Evolutionary conservation across 345 rosid species (phyloP).

Genomic region (Murraya paniculata): DNA sequence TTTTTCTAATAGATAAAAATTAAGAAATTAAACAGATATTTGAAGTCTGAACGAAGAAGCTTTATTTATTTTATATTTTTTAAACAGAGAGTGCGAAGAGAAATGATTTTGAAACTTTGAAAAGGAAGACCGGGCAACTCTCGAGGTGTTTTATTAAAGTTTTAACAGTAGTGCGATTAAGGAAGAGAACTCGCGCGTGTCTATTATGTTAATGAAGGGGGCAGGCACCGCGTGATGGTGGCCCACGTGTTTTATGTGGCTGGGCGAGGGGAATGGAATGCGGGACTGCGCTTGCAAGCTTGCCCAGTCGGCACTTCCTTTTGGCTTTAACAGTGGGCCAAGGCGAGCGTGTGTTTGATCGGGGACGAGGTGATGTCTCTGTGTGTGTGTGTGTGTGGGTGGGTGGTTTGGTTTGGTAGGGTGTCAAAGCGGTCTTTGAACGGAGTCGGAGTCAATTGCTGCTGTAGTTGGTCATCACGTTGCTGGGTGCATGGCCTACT

Average conservation of each 20-base stretch:
- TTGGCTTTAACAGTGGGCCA: too few species aligned
- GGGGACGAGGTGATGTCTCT: too few species aligned
- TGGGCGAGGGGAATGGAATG: background rate
- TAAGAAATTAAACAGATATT: background rate
- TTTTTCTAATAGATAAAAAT: background rate
- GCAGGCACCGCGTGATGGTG: background rate
- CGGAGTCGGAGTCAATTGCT: background rate
- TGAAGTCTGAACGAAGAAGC: background rate
- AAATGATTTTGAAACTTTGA: slow-evolving; percentile 14
- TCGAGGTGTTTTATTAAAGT: background rate
- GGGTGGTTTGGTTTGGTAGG: background rate
- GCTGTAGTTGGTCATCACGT: slow-evolving; percentile 3
- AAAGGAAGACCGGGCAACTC: slow-evolving; percentile 1
- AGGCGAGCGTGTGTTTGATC: background rate
- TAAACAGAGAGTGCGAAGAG: background rate
- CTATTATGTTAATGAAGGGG: background rate
- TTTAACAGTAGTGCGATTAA: background rate
- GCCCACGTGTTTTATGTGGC: background rate
- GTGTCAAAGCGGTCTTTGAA: background rate
- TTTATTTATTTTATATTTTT: background rate
- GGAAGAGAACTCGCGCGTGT: background rate
- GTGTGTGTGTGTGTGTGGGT: too few species aligned
- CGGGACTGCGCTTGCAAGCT: too few species aligned
- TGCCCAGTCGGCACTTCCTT: too few species aligned
- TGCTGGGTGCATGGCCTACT: background rate